phyloP scores from a whole-genome alignment of 106 monocot genomes.

The Alisma plantagoaquatica region DNA sequence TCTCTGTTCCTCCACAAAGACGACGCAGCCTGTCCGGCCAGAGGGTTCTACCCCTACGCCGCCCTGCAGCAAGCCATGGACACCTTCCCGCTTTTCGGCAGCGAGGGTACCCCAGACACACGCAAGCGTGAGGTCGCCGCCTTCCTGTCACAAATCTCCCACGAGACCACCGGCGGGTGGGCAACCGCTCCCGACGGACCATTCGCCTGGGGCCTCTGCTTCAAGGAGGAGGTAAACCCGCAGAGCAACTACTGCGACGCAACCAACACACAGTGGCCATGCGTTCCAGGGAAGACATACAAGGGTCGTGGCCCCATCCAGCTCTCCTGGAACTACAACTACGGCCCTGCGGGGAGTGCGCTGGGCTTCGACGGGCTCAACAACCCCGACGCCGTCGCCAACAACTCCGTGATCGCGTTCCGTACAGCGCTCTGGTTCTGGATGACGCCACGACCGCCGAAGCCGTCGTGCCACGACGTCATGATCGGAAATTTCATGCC shows the following conservation, averaged over 20 bases:
- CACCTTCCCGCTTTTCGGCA: conserved; percentile 46
- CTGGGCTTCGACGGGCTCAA: conserved; percentile 75
- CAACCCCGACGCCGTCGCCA: conserved; percentile 68
- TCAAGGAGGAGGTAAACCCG: conserved; percentile 73
- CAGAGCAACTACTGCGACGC: conserved; percentile 63
- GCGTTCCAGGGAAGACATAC: conserved; percentile 68
- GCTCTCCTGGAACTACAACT: conserved; percentile 83
- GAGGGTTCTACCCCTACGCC: conserved; percentile 62
- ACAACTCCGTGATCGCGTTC: conserved; percentile 55
- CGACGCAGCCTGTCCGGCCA: conserved; percentile 56
- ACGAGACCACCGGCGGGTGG: conserved; percentile 93
- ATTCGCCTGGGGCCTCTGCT: conserved; percentile 76
- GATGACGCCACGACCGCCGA: conserved; percentile 59
- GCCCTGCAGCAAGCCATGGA: conserved; percentile 32
- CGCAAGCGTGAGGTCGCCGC: conserved; percentile 83
- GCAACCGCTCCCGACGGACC: conserved; percentile 83
- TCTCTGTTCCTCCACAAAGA: conserved; percentile 62
- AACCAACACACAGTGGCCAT: conserved; percentile 60
- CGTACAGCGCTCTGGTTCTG: conserved; percentile 87
- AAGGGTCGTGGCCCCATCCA: conserved; percentile 86
- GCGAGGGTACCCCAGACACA: conserved; percentile 22
- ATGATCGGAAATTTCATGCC: conserved; percentile 73
- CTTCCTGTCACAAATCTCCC: conserved; percentile 84
- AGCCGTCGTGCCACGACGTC: conserved; percentile 86
- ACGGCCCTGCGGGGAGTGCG: conserved; percentile 78